Conservation (phyloP, 2,329 filamentous ascomycete species). For the Paraconiothyrium brasiliense region DNA sequence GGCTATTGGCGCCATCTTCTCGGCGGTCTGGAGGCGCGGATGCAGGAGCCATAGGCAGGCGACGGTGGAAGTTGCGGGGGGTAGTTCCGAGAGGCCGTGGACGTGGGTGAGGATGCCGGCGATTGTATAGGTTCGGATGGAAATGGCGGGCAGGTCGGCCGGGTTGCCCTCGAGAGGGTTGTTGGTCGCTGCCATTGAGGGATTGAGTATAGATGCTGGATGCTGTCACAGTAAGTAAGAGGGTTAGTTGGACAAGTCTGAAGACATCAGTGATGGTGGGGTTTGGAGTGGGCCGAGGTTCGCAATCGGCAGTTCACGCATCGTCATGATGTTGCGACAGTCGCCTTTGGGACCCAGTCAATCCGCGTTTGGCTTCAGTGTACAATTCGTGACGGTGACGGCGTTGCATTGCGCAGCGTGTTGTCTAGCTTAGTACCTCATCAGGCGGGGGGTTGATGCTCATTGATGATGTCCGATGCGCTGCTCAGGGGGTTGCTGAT, state of each 20-base stretch:
- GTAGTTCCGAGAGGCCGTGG: slow-evolving; percentile 81
- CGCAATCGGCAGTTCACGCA: not conserved
- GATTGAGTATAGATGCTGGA: not conserved
- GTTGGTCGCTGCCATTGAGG: slow-evolving; percentile 43
- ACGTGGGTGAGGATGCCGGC: slow-evolving; percentile 81
- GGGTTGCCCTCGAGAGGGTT: slow-evolving; percentile 48
- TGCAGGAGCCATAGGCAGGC: slow-evolving; percentile 93
- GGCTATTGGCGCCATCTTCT: slow-evolving; percentile 79
- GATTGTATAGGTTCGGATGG: slow-evolving; percentile 73
- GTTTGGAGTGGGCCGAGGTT: slow-evolving; percentile 13
- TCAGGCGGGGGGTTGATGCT: not conserved
- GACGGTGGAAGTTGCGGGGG: slow-evolving; percentile 62
- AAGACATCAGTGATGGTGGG: slow-evolving; percentile 9
- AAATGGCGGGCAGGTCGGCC: slow-evolving; percentile 58
- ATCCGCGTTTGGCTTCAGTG: not conserved
- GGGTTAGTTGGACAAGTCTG: not conserved
- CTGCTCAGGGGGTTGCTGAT: not conserved
- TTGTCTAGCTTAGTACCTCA: not conserved
- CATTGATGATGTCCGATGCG: not conserved
- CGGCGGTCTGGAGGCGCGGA: slow-evolving; percentile 74
- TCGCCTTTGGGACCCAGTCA: not conserved
- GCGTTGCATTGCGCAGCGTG: not conserved
- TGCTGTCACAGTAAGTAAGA: not conserved
- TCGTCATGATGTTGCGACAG: not conserved
- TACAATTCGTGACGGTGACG: not conserved